Percentiles rank a stretch among this genome's conserved stretches.
These are phyloP conservation scores for Moniliella sp. DNA, from an alignment of 1,284 basidiomycete genomes.

Conservation along the genomic window DNA sequence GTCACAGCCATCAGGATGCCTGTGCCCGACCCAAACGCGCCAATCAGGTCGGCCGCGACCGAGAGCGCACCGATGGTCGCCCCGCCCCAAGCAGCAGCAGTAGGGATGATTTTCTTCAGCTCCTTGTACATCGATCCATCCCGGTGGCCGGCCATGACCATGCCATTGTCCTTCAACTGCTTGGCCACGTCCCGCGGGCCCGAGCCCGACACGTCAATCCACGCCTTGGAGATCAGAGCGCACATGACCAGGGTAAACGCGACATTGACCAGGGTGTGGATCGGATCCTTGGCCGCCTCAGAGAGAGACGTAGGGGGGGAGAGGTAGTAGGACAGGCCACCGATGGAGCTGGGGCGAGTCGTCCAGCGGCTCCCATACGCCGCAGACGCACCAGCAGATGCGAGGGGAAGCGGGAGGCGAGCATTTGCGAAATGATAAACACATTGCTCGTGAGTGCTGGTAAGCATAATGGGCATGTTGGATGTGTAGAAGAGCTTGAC, in stretches of 20 bases:
- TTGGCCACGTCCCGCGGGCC: conserved; percentile 88
- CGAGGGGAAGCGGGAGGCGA: conserved; percentile 61
- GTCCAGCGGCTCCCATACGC: conserved; percentile 89
- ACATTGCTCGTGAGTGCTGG: conserved; percentile 83
- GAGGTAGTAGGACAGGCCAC: conserved; percentile 93
- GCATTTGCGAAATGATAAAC: conserved; percentile 89
- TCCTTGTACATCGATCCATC: conserved; percentile 98
- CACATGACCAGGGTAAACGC: conserved; percentile 79
- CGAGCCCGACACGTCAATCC: conserved; percentile 92
- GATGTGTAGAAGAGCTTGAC: conserved; percentile 96
- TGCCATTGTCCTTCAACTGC: conserved; percentile 92
- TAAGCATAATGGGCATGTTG: conserved; percentile 99
- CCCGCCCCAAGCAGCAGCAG: conserved; percentile 86
- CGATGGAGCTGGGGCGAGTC: conserved; percentile 72
- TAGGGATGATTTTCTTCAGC: conserved; percentile 87
- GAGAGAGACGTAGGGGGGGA: conserved; percentile 78
- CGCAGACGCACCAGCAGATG: conserved; percentile 74
- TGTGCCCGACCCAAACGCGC: conserved; percentile 83
- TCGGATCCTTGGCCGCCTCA: conserved; percentile 66
- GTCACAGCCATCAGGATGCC: conserved; percentile 95
- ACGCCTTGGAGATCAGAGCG: conserved; percentile 92
- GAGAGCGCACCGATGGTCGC: conserved; percentile 78
- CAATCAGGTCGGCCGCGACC: conserved; percentile 82
- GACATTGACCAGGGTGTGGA: conserved; percentile 79
- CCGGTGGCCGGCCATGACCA: conserved; percentile 94